Conservation (phyloP, 176 grass and related monocot genomes). For the Phyllostachys edulis region DNA sequence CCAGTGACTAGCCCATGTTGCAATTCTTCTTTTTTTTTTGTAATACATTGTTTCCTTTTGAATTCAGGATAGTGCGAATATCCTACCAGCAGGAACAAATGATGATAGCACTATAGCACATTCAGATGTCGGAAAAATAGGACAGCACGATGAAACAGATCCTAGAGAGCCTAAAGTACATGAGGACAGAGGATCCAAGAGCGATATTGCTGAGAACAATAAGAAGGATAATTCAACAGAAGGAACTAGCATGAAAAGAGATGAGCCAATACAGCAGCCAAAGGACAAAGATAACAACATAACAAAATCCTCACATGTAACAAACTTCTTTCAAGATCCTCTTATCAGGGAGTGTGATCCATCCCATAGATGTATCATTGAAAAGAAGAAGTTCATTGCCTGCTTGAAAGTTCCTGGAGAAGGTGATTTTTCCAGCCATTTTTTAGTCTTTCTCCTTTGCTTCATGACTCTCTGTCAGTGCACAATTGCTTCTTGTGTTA, state of each 20-base stretch:
- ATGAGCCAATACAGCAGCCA: slow-evolving; percentile 20
- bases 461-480: background rate
- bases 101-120: background rate
- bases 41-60: slow-evolving; percentile 21
- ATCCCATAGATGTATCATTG: slow-evolving; percentile 67
- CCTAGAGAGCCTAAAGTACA: slow-evolving; percentile 19
- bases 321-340: slow-evolving; percentile 36
- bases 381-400: slow-evolving; percentile 64
- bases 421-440: slow-evolving; percentile 46
- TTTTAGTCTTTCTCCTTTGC: background rate
- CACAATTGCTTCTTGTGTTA: background rate
- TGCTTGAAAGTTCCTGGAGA: slow-evolving; percentile 89
- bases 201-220: slow-evolving; percentile 25
- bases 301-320: slow-evolving; percentile 18
- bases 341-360: slow-evolving; percentile 66
- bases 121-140: slow-evolving; percentile 23
- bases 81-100: background rate
- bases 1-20: background rate
- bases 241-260: slow-evolving; percentile 26
- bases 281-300: slow-evolving; percentile 13
- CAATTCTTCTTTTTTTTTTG: background rate
- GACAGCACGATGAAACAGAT: slow-evolving; percentile 13
- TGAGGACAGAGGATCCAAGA: background rate
- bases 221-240: slow-evolving; percentile 39
- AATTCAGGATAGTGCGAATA: slow-evolving; percentile 34